These are phyloP conservation scores for Irpex lacteus DNA, from an alignment of 1,284 basidiomycete species.

Conservation along the genomic window DNA sequence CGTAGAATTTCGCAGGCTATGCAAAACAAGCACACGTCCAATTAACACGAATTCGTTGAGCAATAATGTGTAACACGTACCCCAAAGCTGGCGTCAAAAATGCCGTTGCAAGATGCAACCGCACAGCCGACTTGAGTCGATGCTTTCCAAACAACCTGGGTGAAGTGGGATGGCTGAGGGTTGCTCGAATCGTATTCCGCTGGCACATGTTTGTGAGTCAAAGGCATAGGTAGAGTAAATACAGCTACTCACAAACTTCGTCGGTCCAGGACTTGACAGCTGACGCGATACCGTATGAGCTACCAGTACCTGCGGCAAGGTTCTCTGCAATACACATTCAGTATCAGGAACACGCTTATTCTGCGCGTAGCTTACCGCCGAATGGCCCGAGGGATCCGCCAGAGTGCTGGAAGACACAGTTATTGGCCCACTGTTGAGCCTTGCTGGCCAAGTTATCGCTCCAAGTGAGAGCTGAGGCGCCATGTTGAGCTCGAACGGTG, in stretches of 20 bases:
- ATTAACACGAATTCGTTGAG: not conserved
- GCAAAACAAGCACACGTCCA: conserved; percentile 2
- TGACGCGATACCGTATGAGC: conserved; percentile 40
- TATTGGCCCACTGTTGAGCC: conserved; percentile 64
- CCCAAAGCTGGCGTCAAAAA: conserved; percentile 49
- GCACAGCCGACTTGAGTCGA: conserved; percentile 64
- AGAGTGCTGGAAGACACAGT: conserved; percentile 62
- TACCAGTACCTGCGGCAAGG: conserved; percentile 63
- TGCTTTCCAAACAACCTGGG: conserved; percentile 69
- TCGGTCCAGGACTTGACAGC: conserved; percentile 60
- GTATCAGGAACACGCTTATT: not conserved
- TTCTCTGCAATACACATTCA: conserved; percentile 44
- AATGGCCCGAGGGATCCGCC: conserved; percentile 56
- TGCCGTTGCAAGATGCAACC: conserved; percentile 46
- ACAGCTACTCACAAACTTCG: conserved; percentile 41
- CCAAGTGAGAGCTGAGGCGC: conserved; percentile 58
- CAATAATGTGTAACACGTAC: conserved; percentile 34
- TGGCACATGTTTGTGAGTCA: conserved; percentile 20
- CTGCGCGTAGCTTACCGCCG: conserved; percentile 40
- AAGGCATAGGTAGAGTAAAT: not conserved
- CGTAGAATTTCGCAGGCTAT: conserved; percentile 57
- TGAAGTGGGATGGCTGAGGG: conserved; percentile 63
- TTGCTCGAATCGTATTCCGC: conserved; percentile 55
- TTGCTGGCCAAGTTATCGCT: conserved; percentile 48
- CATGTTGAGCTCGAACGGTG: conserved; percentile 53